A percentile compares a stretch with the other conserved stretches of the same genome.
Evolutionary conservation across 345 rosid species (phyloP).

Genomic region (Murraya paniculata): DNA sequence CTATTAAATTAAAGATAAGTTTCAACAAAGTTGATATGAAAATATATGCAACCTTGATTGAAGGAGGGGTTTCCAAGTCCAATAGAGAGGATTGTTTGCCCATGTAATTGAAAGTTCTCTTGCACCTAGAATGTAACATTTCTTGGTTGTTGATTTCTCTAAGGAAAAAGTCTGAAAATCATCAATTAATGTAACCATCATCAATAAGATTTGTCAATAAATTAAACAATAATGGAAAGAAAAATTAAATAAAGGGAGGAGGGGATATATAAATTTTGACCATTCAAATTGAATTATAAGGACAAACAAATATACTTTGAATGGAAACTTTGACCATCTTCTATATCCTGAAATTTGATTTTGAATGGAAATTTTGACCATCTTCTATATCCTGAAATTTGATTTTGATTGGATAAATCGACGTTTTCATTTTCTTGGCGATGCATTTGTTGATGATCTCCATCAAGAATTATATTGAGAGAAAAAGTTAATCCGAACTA

Average conservation of each 20-base stretch:
- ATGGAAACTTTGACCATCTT: neutral
- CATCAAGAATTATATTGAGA: too few species aligned
- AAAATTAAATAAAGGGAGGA: too few species aligned
- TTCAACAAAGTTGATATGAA: too few species aligned
- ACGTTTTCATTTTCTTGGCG: too few species aligned
- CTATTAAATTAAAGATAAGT: too few species aligned
- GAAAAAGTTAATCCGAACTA: neutral
- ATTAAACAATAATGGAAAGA: too few species aligned
- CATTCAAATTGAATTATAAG: neutral
- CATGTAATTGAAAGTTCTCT: constrained; percentile 36
- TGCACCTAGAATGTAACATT: constrained; percentile 22
- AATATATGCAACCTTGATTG: constrained; percentile 21
- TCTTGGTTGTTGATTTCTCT: constrained; percentile 32
- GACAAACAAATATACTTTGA: neutral
- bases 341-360: too few species aligned
- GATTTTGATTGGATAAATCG: too few species aligned
- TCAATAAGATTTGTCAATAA: too few species aligned
- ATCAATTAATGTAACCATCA: too few species aligned
- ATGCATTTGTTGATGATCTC: too few species aligned
- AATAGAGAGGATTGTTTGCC: constrained; percentile 40
- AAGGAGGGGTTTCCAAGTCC: constrained; percentile 32
- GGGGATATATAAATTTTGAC: neutral
- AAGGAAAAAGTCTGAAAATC: constrained; percentile 21
- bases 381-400: too few species aligned
- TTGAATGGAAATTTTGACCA: neutral